These are phyloP conservation scores for Jatropha podagrica DNA, from an alignment of 441 rosid genomes.

Conservation along the genomic window DNA sequence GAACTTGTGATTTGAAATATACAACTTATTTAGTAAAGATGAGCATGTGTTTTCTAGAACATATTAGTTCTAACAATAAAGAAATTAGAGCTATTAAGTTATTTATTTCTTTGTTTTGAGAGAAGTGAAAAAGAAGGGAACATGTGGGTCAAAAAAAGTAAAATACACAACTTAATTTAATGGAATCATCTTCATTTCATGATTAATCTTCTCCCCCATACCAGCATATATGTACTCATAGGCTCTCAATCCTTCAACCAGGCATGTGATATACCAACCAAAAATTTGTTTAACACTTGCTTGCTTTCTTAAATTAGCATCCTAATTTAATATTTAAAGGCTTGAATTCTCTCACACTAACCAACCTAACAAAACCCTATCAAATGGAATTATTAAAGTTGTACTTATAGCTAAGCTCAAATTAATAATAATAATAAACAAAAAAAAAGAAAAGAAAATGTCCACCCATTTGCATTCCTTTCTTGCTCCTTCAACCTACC, in stretches of 20 bases:
- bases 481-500: conserved; percentile 37
- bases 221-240: not conserved
- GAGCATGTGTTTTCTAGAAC: too few relatives aligned
- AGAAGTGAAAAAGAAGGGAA: not conserved
- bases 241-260: not conserved
- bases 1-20: too few relatives aligned
- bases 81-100: not conserved
- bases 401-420: conserved; percentile 23
- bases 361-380: conserved; percentile 39
- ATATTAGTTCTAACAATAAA: not conserved
- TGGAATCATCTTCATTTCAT: conserved; percentile 20
- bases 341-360: conserved; percentile 13
- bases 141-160: conserved; percentile 13
- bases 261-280: conserved; percentile 26
- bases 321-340: conserved; percentile 14
- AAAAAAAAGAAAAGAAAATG: conserved; percentile 11
- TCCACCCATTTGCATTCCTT: conserved; percentile 42
- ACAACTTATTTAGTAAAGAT: too few relatives aligned
- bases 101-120: too few relatives aligned
- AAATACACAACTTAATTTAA: not conserved
- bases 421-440: conserved; percentile 31
- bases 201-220: conserved; percentile 11
- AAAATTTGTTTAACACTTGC: conserved; percentile 11
- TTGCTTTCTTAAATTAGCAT: conserved; percentile 14
- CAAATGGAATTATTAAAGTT: conserved; percentile 35